Percentiles rank a stretch among this genome's conserved stretches.
Conservation (phyloP, 1,284 basidiomycete genomes). For the Prillingera fragicola region DNA sequence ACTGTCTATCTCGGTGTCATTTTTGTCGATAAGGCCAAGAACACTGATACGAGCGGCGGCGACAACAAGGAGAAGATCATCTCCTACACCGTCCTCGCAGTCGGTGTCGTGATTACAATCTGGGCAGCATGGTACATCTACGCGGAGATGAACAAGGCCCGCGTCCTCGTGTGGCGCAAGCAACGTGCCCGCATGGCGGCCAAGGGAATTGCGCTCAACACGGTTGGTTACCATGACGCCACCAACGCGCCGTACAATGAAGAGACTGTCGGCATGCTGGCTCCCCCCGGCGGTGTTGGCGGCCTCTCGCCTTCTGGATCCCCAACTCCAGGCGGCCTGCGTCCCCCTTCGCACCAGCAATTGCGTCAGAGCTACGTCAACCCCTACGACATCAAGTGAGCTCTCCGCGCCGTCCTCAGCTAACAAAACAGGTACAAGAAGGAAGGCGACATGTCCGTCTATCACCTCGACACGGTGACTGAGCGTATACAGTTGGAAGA, state of each 20-base stretch:
- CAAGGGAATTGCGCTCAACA: conserved; percentile 8
- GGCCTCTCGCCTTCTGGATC: not conserved
- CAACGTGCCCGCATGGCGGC: conserved; percentile 49
- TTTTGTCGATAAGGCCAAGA: conserved; percentile 41
- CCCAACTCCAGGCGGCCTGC: not conserved
- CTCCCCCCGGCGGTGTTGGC: not conserved
- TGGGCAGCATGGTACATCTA: conserved; percentile 79
- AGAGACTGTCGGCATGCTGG: not conserved
- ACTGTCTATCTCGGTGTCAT: conserved; percentile 69
- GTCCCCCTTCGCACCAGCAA: not conserved
- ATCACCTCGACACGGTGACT: conserved; percentile 20
- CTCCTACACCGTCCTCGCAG: conserved; percentile 58
- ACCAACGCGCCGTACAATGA: not conserved
- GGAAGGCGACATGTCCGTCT: conserved; percentile 27
- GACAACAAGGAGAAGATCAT: conserved; percentile 46
- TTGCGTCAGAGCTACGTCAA: conserved; percentile 23
- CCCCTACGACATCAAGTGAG: conserved; percentile 31
- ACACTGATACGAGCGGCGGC: conserved; percentile 52
- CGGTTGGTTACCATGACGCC: conserved; percentile 5
- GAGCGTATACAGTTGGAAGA: conserved; percentile 13
- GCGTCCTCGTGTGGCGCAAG: conserved; percentile 66
- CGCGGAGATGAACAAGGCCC: conserved; percentile 65
- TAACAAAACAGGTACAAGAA: conserved; percentile 16
- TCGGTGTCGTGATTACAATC: conserved; percentile 67
- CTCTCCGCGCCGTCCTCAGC: not conserved